Percentiles rank a stretch among this genome's conserved stretches.
Evolutionary conservation across 106 monocot species (phyloP).

Genomic region (Iris macrosiphon): DNA sequence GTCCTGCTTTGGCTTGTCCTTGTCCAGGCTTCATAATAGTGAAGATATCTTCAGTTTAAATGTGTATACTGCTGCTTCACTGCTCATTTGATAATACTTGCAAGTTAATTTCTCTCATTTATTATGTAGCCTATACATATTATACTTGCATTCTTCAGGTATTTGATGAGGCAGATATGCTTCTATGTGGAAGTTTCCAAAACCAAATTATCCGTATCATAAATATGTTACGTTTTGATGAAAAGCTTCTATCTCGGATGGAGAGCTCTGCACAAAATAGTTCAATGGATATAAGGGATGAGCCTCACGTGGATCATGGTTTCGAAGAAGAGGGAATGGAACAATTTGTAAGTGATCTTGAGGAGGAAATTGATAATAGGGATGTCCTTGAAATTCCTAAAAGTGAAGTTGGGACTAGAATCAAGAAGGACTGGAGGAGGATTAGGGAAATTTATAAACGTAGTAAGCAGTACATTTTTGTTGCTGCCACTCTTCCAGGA

Average conservation of each 20-base stretch:
- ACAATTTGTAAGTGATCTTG: background rate
- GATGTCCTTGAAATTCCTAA: constrained; percentile 11
- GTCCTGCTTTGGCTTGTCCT: too few species aligned
- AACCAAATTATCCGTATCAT: constrained; percentile 87
- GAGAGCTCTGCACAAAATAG: constrained; percentile 8
- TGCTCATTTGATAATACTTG: too few species aligned
- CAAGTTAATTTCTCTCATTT: too few species aligned
- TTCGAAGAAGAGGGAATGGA: constrained; percentile 19
- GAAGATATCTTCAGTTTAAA: too few species aligned
- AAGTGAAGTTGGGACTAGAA: constrained; percentile 7
- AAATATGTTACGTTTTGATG: constrained; percentile 90
- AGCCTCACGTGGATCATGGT: constrained; percentile 6
- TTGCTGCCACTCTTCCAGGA: constrained; percentile 92
- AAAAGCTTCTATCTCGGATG: constrained; percentile 67
- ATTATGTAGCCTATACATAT: background rate
- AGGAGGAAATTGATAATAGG: constrained; percentile 8
- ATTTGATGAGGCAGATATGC: constrained; percentile 99
- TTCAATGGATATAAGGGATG: constrained; percentile 10
- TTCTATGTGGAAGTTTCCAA: constrained; percentile 96
- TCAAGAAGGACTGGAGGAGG: constrained; percentile 75
- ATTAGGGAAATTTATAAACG: constrained; percentile 75
- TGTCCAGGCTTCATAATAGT: too few species aligned
- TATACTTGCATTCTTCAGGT: constrained; percentile 34
- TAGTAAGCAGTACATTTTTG: constrained; percentile 95
- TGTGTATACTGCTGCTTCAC: too few species aligned